Base-by-base conservation (phyloP, 345 rosid species). In the Brassica incana region DNA sequence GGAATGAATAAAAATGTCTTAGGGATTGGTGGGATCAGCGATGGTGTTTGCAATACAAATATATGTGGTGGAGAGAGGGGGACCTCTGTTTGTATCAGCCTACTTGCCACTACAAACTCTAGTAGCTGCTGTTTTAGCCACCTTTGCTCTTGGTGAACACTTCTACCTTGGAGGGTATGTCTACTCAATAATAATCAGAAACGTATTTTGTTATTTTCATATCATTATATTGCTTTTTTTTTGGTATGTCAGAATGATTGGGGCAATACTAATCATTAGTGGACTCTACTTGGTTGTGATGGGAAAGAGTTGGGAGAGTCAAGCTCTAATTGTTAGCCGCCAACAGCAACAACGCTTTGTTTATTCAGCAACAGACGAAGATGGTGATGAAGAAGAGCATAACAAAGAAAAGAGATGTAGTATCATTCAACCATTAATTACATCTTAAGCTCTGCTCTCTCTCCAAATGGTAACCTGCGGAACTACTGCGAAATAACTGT, bases 1-100 rank as follows among this genome's bases (percentile, higher is more conserved):
- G 76, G 77, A 58, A 29, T 72, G 18, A 16, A 35, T 16, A 32
- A 56, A 23, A 60, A 23, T 23, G 25, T 23, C 25, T 23, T 14
- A 52, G 89, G 91, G 86, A 2, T 8, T 83, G 67, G 83, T 88
- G 62, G 91, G 83, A 66, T 90, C 92, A 54, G 95, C 90, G 2
- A 85, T 90, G 83, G 88, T 83, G 54, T 90, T 89, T 83, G 87
- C 89, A 4, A 80, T 89, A 59, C 91, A 89, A 76, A 88, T 89
- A 80, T 86, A 84, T 78, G 92, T 88, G 8, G 87, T 86, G 60
- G 86, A 88, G 68, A 83, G 86, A 74, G 91, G 85, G 71, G 92
- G 95, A 27, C 91, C 92, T 10, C 85, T 88, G 65, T 89, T 90
- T 85, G 84, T 89, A 73, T 88, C 91, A 35, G 87, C 88, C 40